phyloP scores from a whole-genome alignment of 2,329 filamentous ascomycete species.

The Xylaria sp. region DNA sequence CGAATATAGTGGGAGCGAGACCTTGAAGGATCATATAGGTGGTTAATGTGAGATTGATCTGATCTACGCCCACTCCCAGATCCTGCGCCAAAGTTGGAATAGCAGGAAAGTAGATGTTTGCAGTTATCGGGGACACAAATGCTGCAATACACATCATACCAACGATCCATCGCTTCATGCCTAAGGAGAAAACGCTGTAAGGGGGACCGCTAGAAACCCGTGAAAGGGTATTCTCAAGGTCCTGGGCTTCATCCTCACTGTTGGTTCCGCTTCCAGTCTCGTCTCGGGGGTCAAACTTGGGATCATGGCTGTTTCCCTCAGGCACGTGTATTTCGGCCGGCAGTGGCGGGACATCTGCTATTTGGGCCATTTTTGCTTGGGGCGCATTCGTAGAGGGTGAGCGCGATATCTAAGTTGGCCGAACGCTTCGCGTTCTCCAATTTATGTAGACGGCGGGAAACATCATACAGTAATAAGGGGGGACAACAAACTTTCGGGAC shows the following conservation, averaged over 20 bases:
- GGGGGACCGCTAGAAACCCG: slow-evolving; percentile 53
- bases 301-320: slow-evolving; percentile 21
- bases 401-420: neutral
- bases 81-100: slow-evolving; percentile 53
- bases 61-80: slow-evolving; percentile 51
- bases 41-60: slow-evolving; percentile 63
- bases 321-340: slow-evolving; percentile 2
- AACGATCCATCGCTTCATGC: slow-evolving; percentile 62
- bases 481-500: neutral
- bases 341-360: slow-evolving; percentile 1
- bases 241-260: slow-evolving; percentile 33
- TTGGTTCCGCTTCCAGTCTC: slow-evolving; percentile 33
- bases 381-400: neutral
- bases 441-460: neutral
- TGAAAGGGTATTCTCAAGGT: slow-evolving; percentile 49
- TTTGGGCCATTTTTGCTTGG: slow-evolving; percentile 14
- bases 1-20: slow-evolving; percentile 68
- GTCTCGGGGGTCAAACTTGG: slow-evolving; percentile 28
- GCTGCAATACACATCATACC: slow-evolving; percentile 62
- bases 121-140: slow-evolving; percentile 67
- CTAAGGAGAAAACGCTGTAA: slow-evolving; percentile 54
- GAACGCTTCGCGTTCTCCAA: neutral
- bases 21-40: slow-evolving; percentile 73
- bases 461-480: neutral
- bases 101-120: slow-evolving; percentile 65